Evolutionary conservation across 768 basidiomycete species (phyloP).

Genomic region (Collybia nuda): DNA sequence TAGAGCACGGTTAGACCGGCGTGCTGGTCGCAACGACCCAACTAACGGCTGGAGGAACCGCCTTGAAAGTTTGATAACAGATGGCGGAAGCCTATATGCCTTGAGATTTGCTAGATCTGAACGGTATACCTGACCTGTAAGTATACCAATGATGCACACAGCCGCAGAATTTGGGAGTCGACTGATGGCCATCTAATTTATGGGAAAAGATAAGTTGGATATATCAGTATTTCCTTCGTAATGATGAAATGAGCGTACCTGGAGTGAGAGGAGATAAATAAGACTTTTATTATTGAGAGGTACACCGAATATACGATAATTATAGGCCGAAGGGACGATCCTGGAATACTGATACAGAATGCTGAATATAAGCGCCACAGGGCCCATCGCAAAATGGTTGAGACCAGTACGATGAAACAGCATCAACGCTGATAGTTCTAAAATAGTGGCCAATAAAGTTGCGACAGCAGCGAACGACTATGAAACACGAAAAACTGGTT

Average conservation of each 20-base stretch:
- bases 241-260: constrained; percentile 45
- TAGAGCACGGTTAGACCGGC: constrained; percentile 71
- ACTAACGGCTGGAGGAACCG: constrained; percentile 65
- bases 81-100: constrained; percentile 70
- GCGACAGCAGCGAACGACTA: constrained; percentile 82
- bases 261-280: constrained; percentile 67
- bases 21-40: constrained; percentile 60
- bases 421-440: constrained; percentile 68
- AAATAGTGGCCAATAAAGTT: constrained; percentile 58
- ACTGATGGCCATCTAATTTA: constrained; percentile 61
- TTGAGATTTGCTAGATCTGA: constrained; percentile 82
- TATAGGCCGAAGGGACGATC: constrained; percentile 75
- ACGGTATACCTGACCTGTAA: constrained; percentile 78
- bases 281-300: constrained; percentile 76
- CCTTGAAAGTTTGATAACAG: constrained; percentile 53
- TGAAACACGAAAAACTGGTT: neutral
- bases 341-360: constrained; percentile 82
- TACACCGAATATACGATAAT: constrained; percentile 73
- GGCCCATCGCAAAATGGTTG: constrained; percentile 76
- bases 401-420: constrained; percentile 65
- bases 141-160: constrained; percentile 61
- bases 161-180: constrained; percentile 66
- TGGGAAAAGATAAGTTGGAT: constrained; percentile 6
- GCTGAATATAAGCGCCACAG: constrained; percentile 74
- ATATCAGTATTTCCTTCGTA: neutral